Evolutionary conservation across 1,139 yeast species (phyloP).

Genomic region (Petasospora rhodanensis): DNA sequence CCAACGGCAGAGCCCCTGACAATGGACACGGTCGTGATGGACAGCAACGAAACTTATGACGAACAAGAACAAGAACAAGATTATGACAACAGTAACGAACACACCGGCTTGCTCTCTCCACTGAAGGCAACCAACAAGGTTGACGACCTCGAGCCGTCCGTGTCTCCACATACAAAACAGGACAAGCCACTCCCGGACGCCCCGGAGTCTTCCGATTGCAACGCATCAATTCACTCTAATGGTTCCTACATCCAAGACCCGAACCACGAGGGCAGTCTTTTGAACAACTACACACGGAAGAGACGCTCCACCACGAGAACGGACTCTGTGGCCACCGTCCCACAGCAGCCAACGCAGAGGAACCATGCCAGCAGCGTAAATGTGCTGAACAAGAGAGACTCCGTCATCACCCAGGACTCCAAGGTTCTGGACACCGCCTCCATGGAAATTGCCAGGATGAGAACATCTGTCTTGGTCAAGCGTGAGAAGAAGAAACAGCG

Average conservation of each 20-base stretch:
- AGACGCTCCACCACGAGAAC: constrained; percentile 16
- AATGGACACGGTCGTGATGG: too few relatives aligned
- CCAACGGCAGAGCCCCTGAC: too few relatives aligned
- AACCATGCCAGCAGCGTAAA: background rate
- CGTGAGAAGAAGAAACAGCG: constrained; percentile 29
- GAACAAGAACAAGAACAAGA: constrained; percentile 2
- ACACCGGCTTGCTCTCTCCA: constrained; percentile 3
- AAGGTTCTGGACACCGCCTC: constrained; percentile 30
- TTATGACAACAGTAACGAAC: constrained; percentile 8
- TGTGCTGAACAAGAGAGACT: constrained; percentile 7
- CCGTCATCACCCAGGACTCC: constrained; percentile 12
- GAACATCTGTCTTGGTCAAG: constrained; percentile 33
- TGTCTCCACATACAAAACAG: background rate
- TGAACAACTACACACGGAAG: constrained; percentile 17
- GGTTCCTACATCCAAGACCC: constrained; percentile 22
- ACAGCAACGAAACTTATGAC: too few relatives aligned
- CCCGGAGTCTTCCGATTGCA: too few relatives aligned
- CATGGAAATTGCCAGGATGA: constrained; percentile 40
- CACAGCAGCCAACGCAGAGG: constrained; percentile 2
- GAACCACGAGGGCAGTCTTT: constrained; percentile 16
- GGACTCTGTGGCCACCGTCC: constrained; percentile 4
- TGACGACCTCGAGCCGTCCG: too few relatives aligned
- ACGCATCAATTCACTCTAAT: constrained; percentile 3
- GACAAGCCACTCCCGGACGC: background rate
- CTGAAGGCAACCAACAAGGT: too few relatives aligned